Base-by-base conservation (phyloP, 2,329 filamentous ascomycete species). In the Sordariomycetes sp. region DNA sequence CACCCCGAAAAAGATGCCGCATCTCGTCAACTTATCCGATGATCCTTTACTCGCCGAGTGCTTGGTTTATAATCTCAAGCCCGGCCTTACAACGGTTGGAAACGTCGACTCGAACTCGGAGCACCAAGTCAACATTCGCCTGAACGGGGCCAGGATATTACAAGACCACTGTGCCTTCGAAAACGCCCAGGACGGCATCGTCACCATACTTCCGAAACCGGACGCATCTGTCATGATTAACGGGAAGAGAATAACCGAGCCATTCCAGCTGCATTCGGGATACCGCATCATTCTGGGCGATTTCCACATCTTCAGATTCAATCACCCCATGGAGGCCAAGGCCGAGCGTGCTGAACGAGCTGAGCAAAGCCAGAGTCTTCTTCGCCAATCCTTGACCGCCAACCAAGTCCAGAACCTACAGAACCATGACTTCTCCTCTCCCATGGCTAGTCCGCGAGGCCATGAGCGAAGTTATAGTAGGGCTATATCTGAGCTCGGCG, bases 191-290 rank as follows among this genome's bases (percentile, higher is more conserved):
- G 93, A 99, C 66, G 94, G 93, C 58, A 85, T 89, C 2, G 94
- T 99, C n/a, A 97, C 90, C 0, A 78, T 99, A 22, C 82, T 95
- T 35, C 94, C 94, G 0, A 87, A 82, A 61, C 90, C 96, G 65
- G 90, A 90, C n/a, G 94, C 94, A 1, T 90, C 92, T 12, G 90
- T 99, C 59, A 99, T 99, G 94, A 90, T 99, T 57, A 99, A 99
- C 66, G 94, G 94, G 59, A 83, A 93, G 63, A 88, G 92, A 20
- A 89, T 97, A 58, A 85, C 91, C 58, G 91, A 92, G 66, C 86
- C 92, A 1, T 91, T 87, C 63, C 83, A 91, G 63, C 78, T 99
- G 51, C 87, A 92, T 67, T 97, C 92, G 66, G 94, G 94, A 6
- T 96, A 92, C 69, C 88, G 94, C 61, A 89, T 99, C 58, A 99